Percentiles rank a stretch among this genome's conserved stretches.
Conservation (phyloP, 352 stramenopile species). For the Aphanomyces cochlioides region DNA sequence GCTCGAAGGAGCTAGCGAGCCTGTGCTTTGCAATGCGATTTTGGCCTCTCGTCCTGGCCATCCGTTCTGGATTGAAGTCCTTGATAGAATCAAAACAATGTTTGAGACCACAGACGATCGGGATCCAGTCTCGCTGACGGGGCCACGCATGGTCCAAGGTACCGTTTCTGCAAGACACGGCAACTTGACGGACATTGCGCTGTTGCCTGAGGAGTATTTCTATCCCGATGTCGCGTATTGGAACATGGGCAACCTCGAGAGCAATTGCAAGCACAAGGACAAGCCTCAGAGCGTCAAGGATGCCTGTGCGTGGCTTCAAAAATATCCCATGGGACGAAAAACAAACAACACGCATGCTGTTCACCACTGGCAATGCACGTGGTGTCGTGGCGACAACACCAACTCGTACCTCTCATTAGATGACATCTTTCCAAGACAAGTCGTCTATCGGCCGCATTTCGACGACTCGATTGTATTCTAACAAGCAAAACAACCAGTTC, state of each 20-base stretch:
- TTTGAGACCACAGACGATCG: constrained; percentile 36
- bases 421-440: constrained; percentile 35
- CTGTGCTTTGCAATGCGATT: constrained; percentile 52
- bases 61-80: constrained; percentile 49
- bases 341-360: constrained; percentile 44
- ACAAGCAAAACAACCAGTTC: too few species aligned
- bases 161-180: constrained; percentile 35
- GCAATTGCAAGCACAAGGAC: constrained; percentile 28
- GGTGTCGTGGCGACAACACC: constrained; percentile 41
- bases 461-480: too few species aligned
- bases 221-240: constrained; percentile 58
- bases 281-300: constrained; percentile 29
- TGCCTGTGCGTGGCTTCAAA: constrained; percentile 41
- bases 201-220: constrained; percentile 46
- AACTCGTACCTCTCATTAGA: constrained; percentile 35
- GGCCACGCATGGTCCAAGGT: constrained; percentile 47
- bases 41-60: constrained; percentile 48
- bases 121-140: constrained; percentile 45
- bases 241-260: constrained; percentile 42
- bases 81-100: constrained; percentile 46
- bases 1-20: constrained; percentile 38
- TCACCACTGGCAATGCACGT: constrained; percentile 61
- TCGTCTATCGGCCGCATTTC: background rate
- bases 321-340: constrained; percentile 46
- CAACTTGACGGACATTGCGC: constrained; percentile 23